Percentiles rank a stretch among this genome's conserved stretches.
These are phyloP conservation scores for Colletotrichum sojae DNA, from an alignment of 2,329 filamentous ascomycete species.

Conservation along the genomic window DNA sequence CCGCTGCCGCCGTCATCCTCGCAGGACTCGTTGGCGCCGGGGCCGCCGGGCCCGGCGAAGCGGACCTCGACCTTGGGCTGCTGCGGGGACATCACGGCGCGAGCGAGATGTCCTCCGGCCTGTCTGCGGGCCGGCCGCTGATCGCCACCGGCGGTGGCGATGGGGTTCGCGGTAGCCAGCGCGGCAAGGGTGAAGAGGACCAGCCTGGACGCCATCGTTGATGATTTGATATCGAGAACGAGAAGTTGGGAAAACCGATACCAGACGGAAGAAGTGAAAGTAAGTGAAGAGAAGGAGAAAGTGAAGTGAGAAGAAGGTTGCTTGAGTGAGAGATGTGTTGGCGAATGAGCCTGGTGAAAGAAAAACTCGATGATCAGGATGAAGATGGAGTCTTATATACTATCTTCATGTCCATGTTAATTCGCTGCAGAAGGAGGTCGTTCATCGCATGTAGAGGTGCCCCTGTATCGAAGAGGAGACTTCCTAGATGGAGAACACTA, in stretches of 20 bases:
- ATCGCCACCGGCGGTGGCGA: slow-evolving; percentile 16
- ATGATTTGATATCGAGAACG: background rate
- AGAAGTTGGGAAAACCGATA: background rate
- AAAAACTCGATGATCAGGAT: background rate
- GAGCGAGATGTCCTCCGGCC: slow-evolving; percentile 16
- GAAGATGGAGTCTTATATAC: slow-evolving; percentile 20
- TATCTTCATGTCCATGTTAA: background rate
- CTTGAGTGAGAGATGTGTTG: slow-evolving; percentile 25
- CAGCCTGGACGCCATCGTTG: slow-evolving; percentile 34
- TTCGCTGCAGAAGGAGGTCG: background rate
- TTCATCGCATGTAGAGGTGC: slow-evolving; percentile 13
- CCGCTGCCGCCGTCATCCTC: slow-evolving; percentile 8
- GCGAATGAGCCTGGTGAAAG: slow-evolving; percentile 23
- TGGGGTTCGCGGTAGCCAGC: slow-evolving; percentile 36
- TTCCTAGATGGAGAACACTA: background rate
- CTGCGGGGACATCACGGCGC: slow-evolving; percentile 28
- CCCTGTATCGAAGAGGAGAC: background rate
- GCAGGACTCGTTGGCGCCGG: background rate
- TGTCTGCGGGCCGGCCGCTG: slow-evolving; percentile 29
- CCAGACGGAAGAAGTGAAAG: slow-evolving; percentile 9
- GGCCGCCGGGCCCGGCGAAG: background rate
- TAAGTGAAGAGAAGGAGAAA: background rate
- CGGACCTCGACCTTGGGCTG: slow-evolving; percentile 26
- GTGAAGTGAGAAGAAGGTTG: background rate
- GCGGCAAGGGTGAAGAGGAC: slow-evolving; percentile 37